A percentile compares a stretch with the other conserved stretches of the same genome.
phyloP scores from a whole-genome alignment of 441 rosid species.

The Lepidium campestre region DNA sequence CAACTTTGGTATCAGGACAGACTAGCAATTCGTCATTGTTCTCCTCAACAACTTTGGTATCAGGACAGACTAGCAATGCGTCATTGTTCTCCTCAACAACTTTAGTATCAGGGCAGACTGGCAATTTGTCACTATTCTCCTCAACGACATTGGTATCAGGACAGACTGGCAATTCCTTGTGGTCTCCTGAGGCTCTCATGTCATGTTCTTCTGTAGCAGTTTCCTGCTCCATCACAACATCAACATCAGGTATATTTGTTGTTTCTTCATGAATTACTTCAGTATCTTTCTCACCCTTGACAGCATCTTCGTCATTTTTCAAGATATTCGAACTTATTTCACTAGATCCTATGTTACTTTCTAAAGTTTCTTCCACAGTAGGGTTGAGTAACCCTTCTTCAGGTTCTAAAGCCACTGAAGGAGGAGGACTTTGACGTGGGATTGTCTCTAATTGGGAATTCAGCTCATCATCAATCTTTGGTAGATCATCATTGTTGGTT shows the following conservation, averaged over 20 bases:
- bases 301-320: conserved; percentile 6
- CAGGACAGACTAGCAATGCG: not conserved
- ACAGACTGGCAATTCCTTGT: not conserved
- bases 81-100: conserved; percentile 10
- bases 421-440: conserved; percentile 13
- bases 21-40: too few species aligned
- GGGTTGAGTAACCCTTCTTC: conserved; percentile 25
- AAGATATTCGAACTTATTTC: conserved; percentile 12
- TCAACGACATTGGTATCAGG: not conserved
- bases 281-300: conserved; percentile 4
- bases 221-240: not conserved
- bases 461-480: conserved; percentile 18
- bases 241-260: not conserved
- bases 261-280: conserved; percentile 2
- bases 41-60: too few species aligned
- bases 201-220: conserved; percentile 14
- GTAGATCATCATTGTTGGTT: conserved; percentile 1
- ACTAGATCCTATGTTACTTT: conserved; percentile 3
- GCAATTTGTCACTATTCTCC: too few species aligned
- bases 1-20: conserved; percentile 11
- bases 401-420: conserved; percentile 24
- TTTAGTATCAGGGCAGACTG: not conserved
- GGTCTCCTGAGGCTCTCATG: conserved; percentile 12
- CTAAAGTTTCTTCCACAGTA: conserved; percentile 21
- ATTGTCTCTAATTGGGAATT: conserved; percentile 9